Conservation (phyloP, 1,139 yeast species). For the Pichia sp. region DNA sequence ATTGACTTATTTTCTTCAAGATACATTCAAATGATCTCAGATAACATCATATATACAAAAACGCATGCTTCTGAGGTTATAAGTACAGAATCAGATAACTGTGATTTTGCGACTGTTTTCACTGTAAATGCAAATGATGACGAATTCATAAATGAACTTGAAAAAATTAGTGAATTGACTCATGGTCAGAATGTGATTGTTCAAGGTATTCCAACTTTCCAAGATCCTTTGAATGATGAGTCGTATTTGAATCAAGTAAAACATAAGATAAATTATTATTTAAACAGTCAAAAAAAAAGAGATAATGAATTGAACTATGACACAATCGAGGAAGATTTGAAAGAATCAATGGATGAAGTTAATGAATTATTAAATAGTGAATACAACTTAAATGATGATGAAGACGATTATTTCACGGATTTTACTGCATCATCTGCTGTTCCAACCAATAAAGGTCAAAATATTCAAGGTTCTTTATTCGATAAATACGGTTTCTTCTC, state of each 20-base stretch:
- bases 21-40: too few relatives aligned
- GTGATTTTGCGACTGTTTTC: too few relatives aligned
- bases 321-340: conserved; percentile 19
- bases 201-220: conserved; percentile 25
- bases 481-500: conserved; percentile 43
- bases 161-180: neutral
- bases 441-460: neutral
- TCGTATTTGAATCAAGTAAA: conserved; percentile 2
- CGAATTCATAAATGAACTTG: neutral
- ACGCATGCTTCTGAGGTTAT: too few relatives aligned
- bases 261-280: neutral
- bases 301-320: conserved; percentile 18
- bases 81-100: too few relatives aligned
- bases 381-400: conserved; percentile 6
- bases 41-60: too few relatives aligned
- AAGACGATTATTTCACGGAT: neutral
- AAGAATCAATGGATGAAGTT: conserved; percentile 23
- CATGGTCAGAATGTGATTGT: conserved; percentile 11
- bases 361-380: conserved; percentile 21
- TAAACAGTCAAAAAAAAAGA: conserved; percentile 3
- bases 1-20: too few relatives aligned
- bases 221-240: conserved; percentile 8
- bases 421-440: neutral
- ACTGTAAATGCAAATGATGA: neutral
- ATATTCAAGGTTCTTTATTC: conserved; percentile 29